Conservation (phyloP, 306 rosid genomes). For the Luffa aegyptiaca region DNA sequence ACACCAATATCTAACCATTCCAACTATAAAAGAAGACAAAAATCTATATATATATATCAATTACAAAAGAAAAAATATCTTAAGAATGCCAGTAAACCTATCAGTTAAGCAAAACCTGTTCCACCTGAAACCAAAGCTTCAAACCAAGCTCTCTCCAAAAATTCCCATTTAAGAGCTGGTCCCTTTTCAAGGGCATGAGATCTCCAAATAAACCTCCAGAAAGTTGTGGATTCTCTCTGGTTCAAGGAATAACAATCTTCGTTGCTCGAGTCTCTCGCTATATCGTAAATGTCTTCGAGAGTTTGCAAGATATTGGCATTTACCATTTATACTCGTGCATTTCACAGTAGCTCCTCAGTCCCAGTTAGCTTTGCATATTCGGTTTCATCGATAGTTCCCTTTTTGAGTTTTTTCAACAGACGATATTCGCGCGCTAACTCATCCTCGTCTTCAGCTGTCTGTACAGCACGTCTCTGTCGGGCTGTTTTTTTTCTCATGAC, state of each 20-base stretch:
- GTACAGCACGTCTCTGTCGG: conserved; percentile 74
- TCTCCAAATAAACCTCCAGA: background rate
- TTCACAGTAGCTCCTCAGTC: conserved; percentile 65
- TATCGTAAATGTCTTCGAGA: background rate
- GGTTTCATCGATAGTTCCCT: conserved; percentile 60
- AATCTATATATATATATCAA: too few species aligned
- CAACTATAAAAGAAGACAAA: background rate
- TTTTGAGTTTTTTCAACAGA: conserved; percentile 73
- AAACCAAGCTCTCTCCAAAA: background rate
- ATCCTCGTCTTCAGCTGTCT: conserved; percentile 74
- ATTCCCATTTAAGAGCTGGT: background rate
- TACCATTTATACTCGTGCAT: background rate
- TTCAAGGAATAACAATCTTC: background rate
- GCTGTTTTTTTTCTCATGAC: conserved; percentile 72
- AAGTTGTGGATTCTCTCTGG: background rate
- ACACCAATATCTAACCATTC: background rate
- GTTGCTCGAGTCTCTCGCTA: background rate
- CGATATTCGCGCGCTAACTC: conserved; percentile 72
- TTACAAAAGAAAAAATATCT: background rate
- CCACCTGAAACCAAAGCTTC: background rate
- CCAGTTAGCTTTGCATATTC: conserved; percentile 79
- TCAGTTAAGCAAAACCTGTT: background rate
- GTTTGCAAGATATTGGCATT: background rate
- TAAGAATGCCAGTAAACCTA: background rate
- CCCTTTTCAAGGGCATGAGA: background rate